Base-by-base conservation (phyloP, 352 stramenopile species). In the Phytophthora ohioensis region DNA sequence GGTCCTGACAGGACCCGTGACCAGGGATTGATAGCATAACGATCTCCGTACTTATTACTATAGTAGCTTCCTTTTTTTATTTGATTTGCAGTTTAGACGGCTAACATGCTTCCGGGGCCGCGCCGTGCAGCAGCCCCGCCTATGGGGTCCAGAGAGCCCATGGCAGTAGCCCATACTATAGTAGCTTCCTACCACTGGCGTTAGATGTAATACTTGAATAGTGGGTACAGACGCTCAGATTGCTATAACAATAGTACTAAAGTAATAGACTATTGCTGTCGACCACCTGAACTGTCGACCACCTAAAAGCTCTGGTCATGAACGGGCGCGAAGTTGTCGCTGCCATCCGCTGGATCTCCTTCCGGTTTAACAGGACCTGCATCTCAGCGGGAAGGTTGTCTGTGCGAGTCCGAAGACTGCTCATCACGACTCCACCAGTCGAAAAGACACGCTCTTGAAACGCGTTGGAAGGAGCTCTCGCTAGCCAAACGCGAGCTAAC, bases 361-460 rank as follows among this genome's bases (percentile, higher is more conserved):
- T 45, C 9, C 32, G 7, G 39, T 67, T 67, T 27, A 59, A 9
- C 30, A 67, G 6, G 1, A 59, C 59, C 27, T 59, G 59, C 48
- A 57, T 57, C 46, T 57, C 57, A 1, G 45, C 35, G 27, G 45
- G 57, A 5, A 21, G 35, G 13, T 57, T 57, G 46, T 57, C 45
- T 8, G 46, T 65, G n/a, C n/a, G 36, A 42, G 36, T 42, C 3
- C 36, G 36, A 3, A 42, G 13, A 12, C 7, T 42, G 35, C 35
- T 41, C 35, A 41, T 41, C 7, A 41, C 35, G 10, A 41, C 6
- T 11, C 35, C 35, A 3, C 48, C 48, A 15, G 49, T 68, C 1
- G 49, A 62, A 2, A 68, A 68, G 7, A 62, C 60, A 2, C 49
- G 60, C 11, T 68, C 41, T 15, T 68, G 41, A 5, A 54, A 43